Base-by-base conservation (phyloP, 192 early-diverging fungal species). In the Spizellomyces sp. region DNA sequence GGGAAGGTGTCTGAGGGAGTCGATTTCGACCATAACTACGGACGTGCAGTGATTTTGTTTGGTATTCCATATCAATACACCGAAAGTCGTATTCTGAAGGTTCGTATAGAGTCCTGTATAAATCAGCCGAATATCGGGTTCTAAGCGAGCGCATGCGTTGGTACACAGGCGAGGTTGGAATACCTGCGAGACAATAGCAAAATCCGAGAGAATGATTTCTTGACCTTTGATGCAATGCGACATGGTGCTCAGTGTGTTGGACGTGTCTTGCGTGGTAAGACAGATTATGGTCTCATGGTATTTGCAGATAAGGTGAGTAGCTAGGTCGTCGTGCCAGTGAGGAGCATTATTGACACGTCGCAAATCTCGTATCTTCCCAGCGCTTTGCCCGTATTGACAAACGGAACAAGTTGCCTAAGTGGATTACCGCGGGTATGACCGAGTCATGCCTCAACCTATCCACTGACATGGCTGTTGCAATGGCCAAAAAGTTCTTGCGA, bases 51-150 rank as follows among this genome's bases (percentile, higher is more conserved):
- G 64, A 88, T 99, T 67, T 90, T 99, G 87, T 99, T 99, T 88
- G 98, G 98, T 12, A 96, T 99, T 60, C 98, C 98, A 5, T 99
- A 98, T 77, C 98, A 99, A 84, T 99, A 99, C 79, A 99, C 96
- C 0, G 96, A 98, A 77, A 92, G 89, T 58, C 78, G 96, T 21
- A 96, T 98, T 50, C 76, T 99, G 57, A 98, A 96, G 78, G 88
- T 88, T 61, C 54, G 45, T 48, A 36, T 88, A 96, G 98, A 9
- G 96, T 99, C 59, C 98, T 96, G 6, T 99, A 98, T 77, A 96
- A 99, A 84, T 99, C 96, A 79, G 98, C 96, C 0, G 96, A 98
- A 77, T 92, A 89, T 58, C 77, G 96, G 19, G 96, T 98, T 50
- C 76, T 99, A 55, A 98, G 64, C 54, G 45, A 6, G 42, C 44